A percentile compares a stretch with the other conserved stretches of the same genome.
Evolutionary conservation across 2,329 filamentous ascomycete species (phyloP).

Genomic region (Aspergillus sp.): DNA sequence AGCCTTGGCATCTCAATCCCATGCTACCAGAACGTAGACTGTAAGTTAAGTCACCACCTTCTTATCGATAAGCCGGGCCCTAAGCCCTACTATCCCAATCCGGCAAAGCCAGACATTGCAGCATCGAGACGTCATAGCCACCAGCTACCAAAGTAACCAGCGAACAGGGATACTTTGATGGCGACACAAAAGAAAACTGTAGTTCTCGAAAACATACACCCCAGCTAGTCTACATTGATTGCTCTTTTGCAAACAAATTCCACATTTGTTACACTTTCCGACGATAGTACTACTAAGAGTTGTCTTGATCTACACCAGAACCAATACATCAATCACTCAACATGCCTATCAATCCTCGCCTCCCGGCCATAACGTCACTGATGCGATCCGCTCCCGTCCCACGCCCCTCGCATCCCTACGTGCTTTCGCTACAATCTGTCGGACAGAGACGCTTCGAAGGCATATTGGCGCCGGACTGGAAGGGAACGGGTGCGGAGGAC

Average conservation of each 20-base stretch:
- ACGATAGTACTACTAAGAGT: too few relatives aligned
- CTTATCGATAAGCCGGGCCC: constrained; percentile 33
- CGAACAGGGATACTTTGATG: not conserved
- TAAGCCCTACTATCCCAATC: constrained; percentile 18
- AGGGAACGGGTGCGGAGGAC: constrained; percentile 33
- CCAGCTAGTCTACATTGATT: too few relatives aligned
- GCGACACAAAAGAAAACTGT: not conserved
- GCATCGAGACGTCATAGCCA: constrained; percentile 32
- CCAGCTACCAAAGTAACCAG: not conserved
- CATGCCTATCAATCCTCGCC: constrained; percentile 15
- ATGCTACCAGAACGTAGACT: too few relatives aligned
- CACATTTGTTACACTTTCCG: too few relatives aligned
- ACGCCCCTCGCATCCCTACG: constrained; percentile 12
- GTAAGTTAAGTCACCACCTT: not conserved
- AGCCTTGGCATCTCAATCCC: too few relatives aligned
- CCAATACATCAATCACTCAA: not conserved
- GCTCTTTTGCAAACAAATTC: too few relatives aligned
- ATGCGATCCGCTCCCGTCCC: constrained; percentile 13
- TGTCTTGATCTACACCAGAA: not conserved
- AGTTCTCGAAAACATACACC: too few relatives aligned
- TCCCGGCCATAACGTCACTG: constrained; percentile 14
- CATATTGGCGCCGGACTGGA: constrained; percentile 31
- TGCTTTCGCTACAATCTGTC: constrained; percentile 19
- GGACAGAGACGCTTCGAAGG: constrained; percentile 20
- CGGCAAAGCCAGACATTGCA: constrained; percentile 16